These are phyloP conservation scores for Meyerozyma sp. DNA, from an alignment of 1,139 yeast species.

Conservation along the genomic window DNA sequence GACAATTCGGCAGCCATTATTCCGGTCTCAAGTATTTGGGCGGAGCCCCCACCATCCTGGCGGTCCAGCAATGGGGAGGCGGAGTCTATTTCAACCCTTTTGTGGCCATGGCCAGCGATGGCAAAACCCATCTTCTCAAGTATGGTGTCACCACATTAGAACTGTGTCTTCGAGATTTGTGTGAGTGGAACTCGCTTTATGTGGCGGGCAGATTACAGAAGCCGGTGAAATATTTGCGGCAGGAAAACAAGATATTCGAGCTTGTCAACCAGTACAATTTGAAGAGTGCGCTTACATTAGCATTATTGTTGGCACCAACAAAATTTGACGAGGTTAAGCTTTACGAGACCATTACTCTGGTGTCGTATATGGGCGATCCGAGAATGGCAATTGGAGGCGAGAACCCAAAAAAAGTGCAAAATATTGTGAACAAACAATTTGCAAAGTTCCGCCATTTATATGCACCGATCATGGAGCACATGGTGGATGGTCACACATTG, in stretches of 20 bases:
- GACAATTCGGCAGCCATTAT: slow-evolving; percentile 68
- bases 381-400: slow-evolving; percentile 87
- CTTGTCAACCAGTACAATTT: slow-evolving; percentile 73
- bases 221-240: slow-evolving; percentile 70
- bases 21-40: slow-evolving; percentile 51
- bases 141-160: slow-evolving; percentile 78
- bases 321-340: slow-evolving; percentile 57
- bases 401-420: slow-evolving; percentile 80
- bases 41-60: slow-evolving; percentile 56
- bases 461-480: slow-evolving; percentile 47
- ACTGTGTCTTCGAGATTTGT: slow-evolving; percentile 58
- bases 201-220: slow-evolving; percentile 92
- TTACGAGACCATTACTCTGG: slow-evolving; percentile 69
- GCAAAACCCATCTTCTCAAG: slow-evolving; percentile 48
- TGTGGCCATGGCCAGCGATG: slow-evolving; percentile 51
- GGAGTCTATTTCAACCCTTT: slow-evolving; percentile 94
- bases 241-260: slow-evolving; percentile 37
- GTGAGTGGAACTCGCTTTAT: slow-evolving; percentile 80
- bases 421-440: slow-evolving; percentile 78
- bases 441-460: slow-evolving; percentile 65
- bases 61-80: slow-evolving; percentile 71
- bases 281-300: slow-evolving; percentile 72
- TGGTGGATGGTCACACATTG: slow-evolving; percentile 16
- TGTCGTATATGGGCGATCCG: slow-evolving; percentile 89
- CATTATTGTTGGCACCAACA: slow-evolving; percentile 45